A percentile compares a stretch with the other conserved stretches of the same genome.
Evolutionary conservation across 345 rosid species (phyloP).

Genomic region (Camelina neglecta): DNA sequence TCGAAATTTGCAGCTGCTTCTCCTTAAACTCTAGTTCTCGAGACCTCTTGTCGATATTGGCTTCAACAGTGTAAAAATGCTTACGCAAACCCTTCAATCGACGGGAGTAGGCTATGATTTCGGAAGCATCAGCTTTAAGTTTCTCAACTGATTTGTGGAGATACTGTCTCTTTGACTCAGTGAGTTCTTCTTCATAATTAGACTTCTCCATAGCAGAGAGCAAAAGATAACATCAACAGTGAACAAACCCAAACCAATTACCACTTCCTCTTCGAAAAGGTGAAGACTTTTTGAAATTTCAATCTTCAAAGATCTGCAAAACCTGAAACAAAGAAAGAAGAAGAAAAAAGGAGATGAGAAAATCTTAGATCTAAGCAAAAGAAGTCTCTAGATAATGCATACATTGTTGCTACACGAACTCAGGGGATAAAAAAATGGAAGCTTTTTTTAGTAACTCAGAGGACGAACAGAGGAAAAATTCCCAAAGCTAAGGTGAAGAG

Average conservation of each 20-base stretch:
- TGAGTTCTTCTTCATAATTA: conserved; percentile 5
- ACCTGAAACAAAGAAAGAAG: not conserved
- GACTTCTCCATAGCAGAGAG: conserved; percentile 1
- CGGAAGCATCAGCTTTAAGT: conserved; percentile 8
- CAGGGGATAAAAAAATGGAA: not conserved
- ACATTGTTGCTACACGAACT: conserved; percentile 6
- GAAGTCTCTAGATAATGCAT: not conserved
- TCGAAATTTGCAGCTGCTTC: conserved; percentile 23
- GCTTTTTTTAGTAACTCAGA: not conserved
- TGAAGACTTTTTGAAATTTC: not conserved
- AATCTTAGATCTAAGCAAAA: not conserved
- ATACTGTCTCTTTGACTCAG: not conserved
- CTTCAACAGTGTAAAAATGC: conserved; percentile 18
- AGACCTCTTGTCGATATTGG: not conserved
- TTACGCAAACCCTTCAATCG: conserved; percentile 13
- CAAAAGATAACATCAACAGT: not conserved
- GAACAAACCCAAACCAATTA: not conserved
- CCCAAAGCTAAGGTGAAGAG: not conserved
- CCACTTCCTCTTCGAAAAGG: not conserved
- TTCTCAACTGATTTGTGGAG: conserved; percentile 1
- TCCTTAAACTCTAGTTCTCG: conserved; percentile 10
- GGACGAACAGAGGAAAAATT: not conserved
- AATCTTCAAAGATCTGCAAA: not conserved
- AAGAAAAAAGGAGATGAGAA: not conserved
- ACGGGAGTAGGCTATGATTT: not conserved